A percentile compares a stretch with the other conserved stretches of the same genome.
phyloP scores from a whole-genome alignment of 148 eudicot species.

The Mesembryanthemum crystallinum region DNA sequence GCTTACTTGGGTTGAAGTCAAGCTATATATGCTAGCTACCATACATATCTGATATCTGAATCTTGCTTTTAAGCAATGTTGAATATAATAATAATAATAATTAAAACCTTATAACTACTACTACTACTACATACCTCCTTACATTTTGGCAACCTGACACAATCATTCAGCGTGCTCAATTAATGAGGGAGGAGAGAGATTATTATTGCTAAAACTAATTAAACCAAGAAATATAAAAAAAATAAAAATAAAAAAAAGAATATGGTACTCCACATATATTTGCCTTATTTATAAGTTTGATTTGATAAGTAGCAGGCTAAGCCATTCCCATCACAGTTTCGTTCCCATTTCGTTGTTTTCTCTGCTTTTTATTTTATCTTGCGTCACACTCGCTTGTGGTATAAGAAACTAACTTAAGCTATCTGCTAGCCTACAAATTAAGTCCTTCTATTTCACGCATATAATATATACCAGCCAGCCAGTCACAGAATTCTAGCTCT shows the following conservation, averaged over 20 bases:
- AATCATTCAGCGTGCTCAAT: conserved; percentile 51
- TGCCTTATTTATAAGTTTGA: background rate
- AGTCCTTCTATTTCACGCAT: conserved; percentile 10
- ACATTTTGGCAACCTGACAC: conserved; percentile 32
- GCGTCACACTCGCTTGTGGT: conserved; percentile 24
- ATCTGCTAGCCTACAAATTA: too few relatives aligned
- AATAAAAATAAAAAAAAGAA: too few relatives aligned
- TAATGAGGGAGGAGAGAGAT: background rate
- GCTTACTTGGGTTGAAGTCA: conserved; percentile 50
- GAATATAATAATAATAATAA: background rate
- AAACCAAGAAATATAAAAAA: background rate
- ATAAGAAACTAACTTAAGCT: conserved; percentile 16
- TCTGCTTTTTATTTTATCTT: conserved; percentile 12
- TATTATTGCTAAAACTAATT: background rate
- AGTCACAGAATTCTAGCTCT: too few relatives aligned
- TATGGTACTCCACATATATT: too few relatives aligned
- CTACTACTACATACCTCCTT: too few relatives aligned
- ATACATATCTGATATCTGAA: conserved; percentile 30
- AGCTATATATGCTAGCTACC: too few relatives aligned
- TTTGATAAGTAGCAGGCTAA: background rate
- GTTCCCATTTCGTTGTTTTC: conserved; percentile 24
- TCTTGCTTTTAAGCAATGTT: conserved; percentile 42
- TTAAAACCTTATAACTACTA: too few relatives aligned
- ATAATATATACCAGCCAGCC: too few relatives aligned
- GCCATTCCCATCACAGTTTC: conserved; percentile 7